Percentiles rank a stretch among this genome's conserved stretches.
Conservation (phyloP, 1,284 basidiomycete species). For the Pterula multifida region DNA sequence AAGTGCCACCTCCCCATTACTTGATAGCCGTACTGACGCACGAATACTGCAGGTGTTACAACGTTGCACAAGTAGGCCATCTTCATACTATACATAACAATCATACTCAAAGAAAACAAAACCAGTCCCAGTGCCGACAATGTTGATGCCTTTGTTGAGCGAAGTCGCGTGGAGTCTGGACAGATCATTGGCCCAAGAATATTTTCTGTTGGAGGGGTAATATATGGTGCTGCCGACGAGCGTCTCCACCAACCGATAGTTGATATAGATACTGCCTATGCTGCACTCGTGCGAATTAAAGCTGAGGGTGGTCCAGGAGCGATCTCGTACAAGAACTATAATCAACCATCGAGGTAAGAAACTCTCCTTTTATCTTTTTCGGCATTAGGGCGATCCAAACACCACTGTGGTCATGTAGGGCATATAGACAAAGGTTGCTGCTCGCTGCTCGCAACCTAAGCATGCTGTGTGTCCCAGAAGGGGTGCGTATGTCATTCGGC, state of each 20-base stretch:
- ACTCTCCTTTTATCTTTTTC: conserved; percentile 5
- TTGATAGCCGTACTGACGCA: too few relatives aligned
- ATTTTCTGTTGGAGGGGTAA: conserved; percentile 52
- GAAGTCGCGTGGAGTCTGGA: conserved; percentile 54
- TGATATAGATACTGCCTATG: conserved; percentile 45
- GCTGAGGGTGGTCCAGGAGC: conserved; percentile 55
- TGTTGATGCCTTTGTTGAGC: conserved; percentile 48
- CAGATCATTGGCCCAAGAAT: conserved; percentile 56
- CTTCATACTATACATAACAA: background rate
- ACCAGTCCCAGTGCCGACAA: conserved; percentile 53
- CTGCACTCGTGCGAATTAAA: conserved; percentile 54
- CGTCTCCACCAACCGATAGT: conserved; percentile 52
- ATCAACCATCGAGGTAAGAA: conserved; percentile 50
- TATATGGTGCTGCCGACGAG: conserved; percentile 47
- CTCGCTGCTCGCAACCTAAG: conserved; percentile 44
- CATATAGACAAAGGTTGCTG: conserved; percentile 56
- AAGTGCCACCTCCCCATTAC: too few relatives aligned
- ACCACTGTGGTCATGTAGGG: conserved; percentile 22
- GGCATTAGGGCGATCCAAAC: background rate
- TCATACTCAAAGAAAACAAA: background rate
- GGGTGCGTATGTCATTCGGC: conserved; percentile 21
- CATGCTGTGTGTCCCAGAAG: conserved; percentile 66
- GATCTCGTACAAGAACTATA: conserved; percentile 70
- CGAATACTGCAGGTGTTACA: conserved; percentile 32
- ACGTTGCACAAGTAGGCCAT: conserved; percentile 57